Evolutionary conservation across 2,329 filamentous ascomycete species (phyloP), one percentile per base, ranked within the genome.

Genomic region (Penicillium sp.): DNA sequence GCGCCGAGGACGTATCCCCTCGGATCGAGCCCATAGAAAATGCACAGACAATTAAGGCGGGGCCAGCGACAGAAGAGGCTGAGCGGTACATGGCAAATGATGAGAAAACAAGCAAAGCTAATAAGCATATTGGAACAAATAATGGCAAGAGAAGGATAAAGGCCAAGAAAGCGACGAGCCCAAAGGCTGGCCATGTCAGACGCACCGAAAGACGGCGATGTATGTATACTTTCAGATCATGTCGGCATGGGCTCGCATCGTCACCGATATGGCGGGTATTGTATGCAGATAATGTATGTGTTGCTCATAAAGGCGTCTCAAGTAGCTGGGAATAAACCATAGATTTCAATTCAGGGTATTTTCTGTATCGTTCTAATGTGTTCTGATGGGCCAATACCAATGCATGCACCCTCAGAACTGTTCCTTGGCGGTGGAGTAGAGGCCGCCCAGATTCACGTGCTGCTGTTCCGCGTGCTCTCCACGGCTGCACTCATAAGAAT

Each of bases 271-370:
- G 38, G 16, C n/a, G 18, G 18, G 43, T 60, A 61, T 58, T 58
- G 59, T 60, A 62, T 63, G 59, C 59, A 60, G 56, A 39, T 60
- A 58, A 53, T 53, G 59, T 58, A 58, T 57, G 53, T 54, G 42
- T 56, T 40, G 57, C 47, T 60, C 57, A 37, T 62, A 53, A 58
- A 53, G 26, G 55, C 59, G 45, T 61, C 48, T 57, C 47, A 26
- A 54, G 16, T 31, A 48, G 47, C 48, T 42, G 26, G 48, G 46
- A 52, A 56, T 47, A 18, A 50, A 43, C 37, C 52, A 55, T 55
- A 38, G 32, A 44, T 44, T 53, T 55, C 39, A 49, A 55, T 61
- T 46, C 29, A 46, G 11, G 37, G 20, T 50, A 31, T 55, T 55
- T 54, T 45, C 38, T 24, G 45, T 55, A 31, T 57, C 53, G 29